Conservation (phyloP, 352 stramenopile species). For the Phytopythium mirpurense region DNA sequence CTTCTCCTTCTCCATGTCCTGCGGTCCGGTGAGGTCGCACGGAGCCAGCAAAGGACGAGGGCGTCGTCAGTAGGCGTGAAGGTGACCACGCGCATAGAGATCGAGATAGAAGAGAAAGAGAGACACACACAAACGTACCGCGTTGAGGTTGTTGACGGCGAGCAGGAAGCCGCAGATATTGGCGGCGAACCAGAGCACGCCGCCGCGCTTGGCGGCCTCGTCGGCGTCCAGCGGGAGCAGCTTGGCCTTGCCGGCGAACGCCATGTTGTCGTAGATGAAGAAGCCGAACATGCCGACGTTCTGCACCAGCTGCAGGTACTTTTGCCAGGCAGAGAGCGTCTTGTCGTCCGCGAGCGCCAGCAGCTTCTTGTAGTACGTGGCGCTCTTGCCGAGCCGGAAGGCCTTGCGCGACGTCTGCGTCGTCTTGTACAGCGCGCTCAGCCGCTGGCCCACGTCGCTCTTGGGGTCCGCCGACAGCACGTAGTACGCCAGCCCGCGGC, state of each 20-base stretch:
- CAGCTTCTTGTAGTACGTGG: conserved; percentile 80
- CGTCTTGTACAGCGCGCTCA: conserved; percentile 74
- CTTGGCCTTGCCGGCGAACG: conserved; percentile 79
- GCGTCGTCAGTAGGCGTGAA: too few relatives aligned
- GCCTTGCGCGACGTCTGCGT: conserved; percentile 80
- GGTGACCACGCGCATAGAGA: too few relatives aligned
- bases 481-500: conserved; percentile 74
- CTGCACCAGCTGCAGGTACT: conserved; percentile 73
- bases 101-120: too few relatives aligned
- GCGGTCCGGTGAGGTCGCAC: not conserved
- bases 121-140: too few relatives aligned
- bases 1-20: conserved; percentile 77
- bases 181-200: conserved; percentile 79
- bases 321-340: conserved; percentile 31
- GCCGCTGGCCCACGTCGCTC: conserved; percentile 68
- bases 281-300: conserved; percentile 82
- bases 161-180: conserved; percentile 78
- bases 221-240: conserved; percentile 60
- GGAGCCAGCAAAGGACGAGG: not conserved
- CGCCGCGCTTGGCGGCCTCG: conserved; percentile 56
- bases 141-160: conserved; percentile 65
- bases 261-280: conserved; percentile 85
- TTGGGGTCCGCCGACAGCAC: conserved; percentile 75
- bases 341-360: conserved; percentile 52
- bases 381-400: conserved; percentile 82